Conservation (phyloP, 441 rosid genomes). For the Omphalea diandra region DNA sequence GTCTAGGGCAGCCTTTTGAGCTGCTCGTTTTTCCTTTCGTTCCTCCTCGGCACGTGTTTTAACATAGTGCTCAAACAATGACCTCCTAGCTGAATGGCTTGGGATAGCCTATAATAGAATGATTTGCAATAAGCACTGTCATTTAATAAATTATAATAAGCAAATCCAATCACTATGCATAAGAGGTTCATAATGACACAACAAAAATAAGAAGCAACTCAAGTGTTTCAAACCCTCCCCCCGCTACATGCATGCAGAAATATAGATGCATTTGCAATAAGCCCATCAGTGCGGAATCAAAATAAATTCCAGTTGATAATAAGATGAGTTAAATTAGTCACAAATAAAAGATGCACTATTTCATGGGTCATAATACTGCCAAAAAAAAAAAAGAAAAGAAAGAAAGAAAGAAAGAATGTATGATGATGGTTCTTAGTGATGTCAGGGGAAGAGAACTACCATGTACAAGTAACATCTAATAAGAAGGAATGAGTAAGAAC, state of each 20-base stretch:
- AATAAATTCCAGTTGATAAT: background rate
- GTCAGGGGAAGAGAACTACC: background rate
- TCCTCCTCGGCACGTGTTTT: slow-evolving; percentile 99
- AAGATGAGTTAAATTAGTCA: background rate
- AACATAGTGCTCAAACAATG: slow-evolving; percentile 92
- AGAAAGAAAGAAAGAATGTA: background rate
- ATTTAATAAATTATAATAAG: background rate
- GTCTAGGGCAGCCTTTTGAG: slow-evolving; percentile 94
- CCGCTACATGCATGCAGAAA: background rate
- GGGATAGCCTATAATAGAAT: slow-evolving; percentile 74
- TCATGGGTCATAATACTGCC: background rate
- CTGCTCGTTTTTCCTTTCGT: slow-evolving; percentile 97
- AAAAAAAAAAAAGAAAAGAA: too few relatives aligned
- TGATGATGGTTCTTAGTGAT: background rate
- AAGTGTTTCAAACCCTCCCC: background rate
- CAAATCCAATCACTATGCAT: background rate
- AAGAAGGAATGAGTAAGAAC: background rate
- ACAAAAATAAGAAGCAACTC: background rate
- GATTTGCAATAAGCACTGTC: slow-evolving; percentile 14
- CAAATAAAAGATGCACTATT: background rate
- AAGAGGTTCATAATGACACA: background rate
- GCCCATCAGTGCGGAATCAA: background rate
- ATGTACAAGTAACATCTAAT: background rate
- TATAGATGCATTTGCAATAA: background rate
- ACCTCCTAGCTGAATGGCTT: slow-evolving; percentile 94